Evolutionary conservation across 495 filamentous ascomycete species (phyloP).

Genomic region (Penicillium canariense): DNA sequence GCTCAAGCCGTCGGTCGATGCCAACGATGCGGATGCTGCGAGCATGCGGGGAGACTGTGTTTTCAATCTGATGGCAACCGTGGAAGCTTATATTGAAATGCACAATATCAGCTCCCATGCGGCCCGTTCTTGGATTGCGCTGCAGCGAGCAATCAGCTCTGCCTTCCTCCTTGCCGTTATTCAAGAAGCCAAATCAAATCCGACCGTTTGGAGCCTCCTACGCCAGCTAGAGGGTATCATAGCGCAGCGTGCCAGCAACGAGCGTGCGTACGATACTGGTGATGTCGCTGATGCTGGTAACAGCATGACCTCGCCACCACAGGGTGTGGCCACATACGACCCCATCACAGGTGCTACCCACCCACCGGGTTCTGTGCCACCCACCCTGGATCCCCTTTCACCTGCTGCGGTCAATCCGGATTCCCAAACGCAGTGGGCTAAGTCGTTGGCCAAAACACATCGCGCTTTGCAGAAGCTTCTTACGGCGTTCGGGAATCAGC

Average conservation of each 20-base stretch:
- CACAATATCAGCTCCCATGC: constrained; percentile 43
- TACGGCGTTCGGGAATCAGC: constrained; percentile 34
- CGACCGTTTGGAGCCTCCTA: constrained; percentile 41
- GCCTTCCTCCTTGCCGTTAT: constrained; percentile 48
- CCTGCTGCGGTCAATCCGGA: constrained; percentile 31
- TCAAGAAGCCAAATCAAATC: constrained; percentile 42
- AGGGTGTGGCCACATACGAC: constrained; percentile 24
- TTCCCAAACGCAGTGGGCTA: constrained; percentile 47
- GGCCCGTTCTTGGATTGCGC: constrained; percentile 46
- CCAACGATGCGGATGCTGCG: constrained; percentile 35
- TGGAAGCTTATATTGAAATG: constrained; percentile 49
- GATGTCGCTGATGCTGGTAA: constrained; percentile 12
- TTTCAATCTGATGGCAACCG: constrained; percentile 40
- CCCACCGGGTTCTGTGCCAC: constrained; percentile 23
- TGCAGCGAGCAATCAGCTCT: constrained; percentile 49
- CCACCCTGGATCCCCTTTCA: constrained; percentile 25
- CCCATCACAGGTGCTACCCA: constrained; percentile 34
- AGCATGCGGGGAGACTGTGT: constrained; percentile 47
- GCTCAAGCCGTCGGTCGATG: constrained; percentile 40
- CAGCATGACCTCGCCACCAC: constrained; percentile 22
- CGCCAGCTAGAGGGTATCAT: constrained; percentile 44
- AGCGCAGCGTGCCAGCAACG: constrained; percentile 39
- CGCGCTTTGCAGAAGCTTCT: constrained; percentile 48
- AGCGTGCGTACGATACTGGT: constrained; percentile 29
- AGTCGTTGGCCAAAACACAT: constrained; percentile 45